Percentiles rank a stretch among this genome's conserved stretches.
Conservation (phyloP, 495 filamentous ascomycete genomes). For the Penicillium tannophilum region DNA sequence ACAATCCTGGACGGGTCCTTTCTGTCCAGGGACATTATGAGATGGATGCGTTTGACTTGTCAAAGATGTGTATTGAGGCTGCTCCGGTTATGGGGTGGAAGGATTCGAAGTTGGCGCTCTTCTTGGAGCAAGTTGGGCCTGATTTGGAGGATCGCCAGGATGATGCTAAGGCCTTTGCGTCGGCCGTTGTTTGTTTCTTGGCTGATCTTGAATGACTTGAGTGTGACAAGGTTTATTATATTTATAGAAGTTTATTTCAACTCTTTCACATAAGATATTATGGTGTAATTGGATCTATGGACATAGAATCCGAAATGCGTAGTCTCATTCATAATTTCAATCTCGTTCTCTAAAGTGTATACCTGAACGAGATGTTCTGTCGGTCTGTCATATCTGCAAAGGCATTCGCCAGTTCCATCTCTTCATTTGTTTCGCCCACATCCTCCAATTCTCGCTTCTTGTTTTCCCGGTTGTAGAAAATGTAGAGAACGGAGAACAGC, state of each 20-base stretch:
- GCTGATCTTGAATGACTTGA: slow-evolving; percentile 25
- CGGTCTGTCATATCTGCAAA: slow-evolving; percentile 17
- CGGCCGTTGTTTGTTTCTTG: slow-evolving; percentile 29
- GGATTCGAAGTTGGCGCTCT: slow-evolving; percentile 29
- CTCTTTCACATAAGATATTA: neutral
- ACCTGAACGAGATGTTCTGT: slow-evolving; percentile 10
- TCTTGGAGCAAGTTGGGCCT: slow-evolving; percentile 32
- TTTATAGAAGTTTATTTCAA: neutral
- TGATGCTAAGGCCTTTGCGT: slow-evolving; percentile 28
- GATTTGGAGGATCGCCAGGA: slow-evolving; percentile 24
- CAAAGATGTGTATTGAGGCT: slow-evolving; percentile 34
- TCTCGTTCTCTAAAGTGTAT: neutral
- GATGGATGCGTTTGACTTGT: slow-evolving; percentile 38
- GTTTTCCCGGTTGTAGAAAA: slow-evolving; percentile 14
- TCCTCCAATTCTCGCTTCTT: slow-evolving; percentile 4
- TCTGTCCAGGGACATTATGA: slow-evolving; percentile 43
- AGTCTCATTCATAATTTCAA: neutral
- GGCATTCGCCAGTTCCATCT: slow-evolving; percentile 16
- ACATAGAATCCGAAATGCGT: neutral
- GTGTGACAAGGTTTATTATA: neutral
- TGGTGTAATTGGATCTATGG: neutral
- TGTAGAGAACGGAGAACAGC: slow-evolving; percentile 10
- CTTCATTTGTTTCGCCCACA: slow-evolving; percentile 5
- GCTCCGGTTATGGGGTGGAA: slow-evolving; percentile 31
- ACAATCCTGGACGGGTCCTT: slow-evolving; percentile 33